Conservation (phyloP, 176 grass and related monocot species). For the Eleusine coracana region DNA sequence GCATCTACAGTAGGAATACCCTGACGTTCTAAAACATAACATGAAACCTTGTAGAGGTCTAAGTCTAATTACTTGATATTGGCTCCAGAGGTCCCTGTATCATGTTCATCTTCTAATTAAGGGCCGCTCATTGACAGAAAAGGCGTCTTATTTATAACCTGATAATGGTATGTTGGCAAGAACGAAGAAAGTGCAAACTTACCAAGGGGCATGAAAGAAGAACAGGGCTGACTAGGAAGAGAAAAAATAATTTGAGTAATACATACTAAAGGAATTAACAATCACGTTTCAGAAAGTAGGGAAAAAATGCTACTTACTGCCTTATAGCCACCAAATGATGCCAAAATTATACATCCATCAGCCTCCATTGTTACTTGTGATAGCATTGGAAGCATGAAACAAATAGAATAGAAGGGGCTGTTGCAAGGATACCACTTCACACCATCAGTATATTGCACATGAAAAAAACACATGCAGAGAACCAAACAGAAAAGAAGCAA, state of each 20-base stretch:
- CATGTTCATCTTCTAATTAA: not conserved
- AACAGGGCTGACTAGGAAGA: constrained; percentile 17
- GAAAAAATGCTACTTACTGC: constrained; percentile 49
- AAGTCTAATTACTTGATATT: constrained; percentile 30
- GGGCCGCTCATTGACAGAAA: not conserved
- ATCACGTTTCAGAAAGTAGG: not conserved
- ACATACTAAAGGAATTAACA: not conserved
- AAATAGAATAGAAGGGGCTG: constrained; percentile 87
- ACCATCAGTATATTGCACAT: constrained; percentile 37
- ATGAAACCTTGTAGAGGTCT: constrained; percentile 8
- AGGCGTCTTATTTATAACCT: not conserved
- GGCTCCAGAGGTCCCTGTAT: not conserved
- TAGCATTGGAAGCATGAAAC: constrained; percentile 95
- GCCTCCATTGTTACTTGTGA: constrained; percentile 83
- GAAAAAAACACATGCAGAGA: constrained; percentile 14
- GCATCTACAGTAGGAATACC: not conserved
- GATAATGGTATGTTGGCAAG: not conserved
- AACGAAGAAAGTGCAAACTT: not conserved
- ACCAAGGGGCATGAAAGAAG: not conserved
- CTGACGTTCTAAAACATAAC: not conserved
- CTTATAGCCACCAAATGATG: constrained; percentile 76
- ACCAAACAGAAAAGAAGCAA: constrained; percentile 33
- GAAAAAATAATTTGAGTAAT: constrained; percentile 25
- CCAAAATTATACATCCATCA: constrained; percentile 77
- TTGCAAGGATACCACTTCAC: constrained; percentile 38